Evolutionary conservation across 2,329 filamentous ascomycete species (phyloP).

Genomic region (Blumeria graminis): DNA sequence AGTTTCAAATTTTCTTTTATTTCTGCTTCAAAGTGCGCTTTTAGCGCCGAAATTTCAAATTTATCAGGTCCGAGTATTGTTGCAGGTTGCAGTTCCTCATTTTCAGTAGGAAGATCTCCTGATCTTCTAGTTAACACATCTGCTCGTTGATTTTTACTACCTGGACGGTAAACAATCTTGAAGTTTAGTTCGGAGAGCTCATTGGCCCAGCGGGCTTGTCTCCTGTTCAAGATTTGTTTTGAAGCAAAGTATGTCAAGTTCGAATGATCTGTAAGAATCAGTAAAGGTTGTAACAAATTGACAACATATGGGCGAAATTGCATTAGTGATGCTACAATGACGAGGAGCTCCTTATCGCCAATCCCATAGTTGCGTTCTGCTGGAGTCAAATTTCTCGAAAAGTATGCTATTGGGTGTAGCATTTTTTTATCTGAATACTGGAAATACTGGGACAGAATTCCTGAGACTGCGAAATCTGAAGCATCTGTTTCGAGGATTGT

Average conservation of each 20-base stretch:
- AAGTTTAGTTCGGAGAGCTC: neutral
- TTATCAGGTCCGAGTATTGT: neutral
- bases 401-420: neutral
- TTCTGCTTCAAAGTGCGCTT: neutral
- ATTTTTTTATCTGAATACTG: neutral
- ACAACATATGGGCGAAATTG: neutral
- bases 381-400: neutral
- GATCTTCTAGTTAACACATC: neutral
- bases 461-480: neutral
- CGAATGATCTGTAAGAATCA: neutral
- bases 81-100: neutral
- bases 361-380: neutral
- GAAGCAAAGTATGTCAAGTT: neutral
- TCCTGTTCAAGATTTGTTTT: neutral
- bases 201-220: neutral
- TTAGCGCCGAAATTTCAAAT: neutral
- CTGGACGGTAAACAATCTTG: neutral
- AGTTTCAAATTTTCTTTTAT: neutral
- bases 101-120: neutral
- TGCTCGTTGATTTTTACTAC: neutral
- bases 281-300: neutral
- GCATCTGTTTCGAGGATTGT: neutral
- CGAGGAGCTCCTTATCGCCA: neutral
- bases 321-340: neutral
- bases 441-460: neutral